These are phyloP conservation scores for Globisporangium cylindrosporum DNA, from an alignment of 352 stramenopile genomes.

Conservation along the genomic window DNA sequence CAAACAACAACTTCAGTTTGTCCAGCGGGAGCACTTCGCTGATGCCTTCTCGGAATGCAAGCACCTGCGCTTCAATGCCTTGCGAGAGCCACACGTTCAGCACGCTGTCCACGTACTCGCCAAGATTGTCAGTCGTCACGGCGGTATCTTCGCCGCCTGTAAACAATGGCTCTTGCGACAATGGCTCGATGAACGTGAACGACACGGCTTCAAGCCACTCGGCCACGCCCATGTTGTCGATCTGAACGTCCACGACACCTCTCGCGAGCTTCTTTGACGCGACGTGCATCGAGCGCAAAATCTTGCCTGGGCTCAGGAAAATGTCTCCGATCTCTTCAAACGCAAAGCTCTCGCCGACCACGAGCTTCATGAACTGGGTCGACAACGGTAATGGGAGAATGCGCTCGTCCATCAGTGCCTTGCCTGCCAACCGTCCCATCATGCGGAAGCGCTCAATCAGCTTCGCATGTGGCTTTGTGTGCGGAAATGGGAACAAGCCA, in stretches of 20 bases:
- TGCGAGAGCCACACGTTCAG: slow-evolving; percentile 59
- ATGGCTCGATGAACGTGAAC: slow-evolving; percentile 76
- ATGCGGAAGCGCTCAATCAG: slow-evolving; percentile 75
- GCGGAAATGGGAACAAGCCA: slow-evolving; percentile 71
- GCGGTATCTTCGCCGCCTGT: slow-evolving; percentile 33
- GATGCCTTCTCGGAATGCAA: slow-evolving; percentile 75
- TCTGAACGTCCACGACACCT: slow-evolving; percentile 35
- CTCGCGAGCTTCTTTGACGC: slow-evolving; percentile 30
- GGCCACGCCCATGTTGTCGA: slow-evolving; percentile 45
- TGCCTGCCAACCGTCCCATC: slow-evolving; percentile 77
- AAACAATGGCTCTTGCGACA: slow-evolving; percentile 66
- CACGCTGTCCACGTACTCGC: slow-evolving; percentile 54
- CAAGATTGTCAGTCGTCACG: slow-evolving; percentile 59
- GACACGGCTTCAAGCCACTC: slow-evolving; percentile 67
- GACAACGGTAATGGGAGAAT: slow-evolving; percentile 74
- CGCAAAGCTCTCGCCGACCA: slow-evolving; percentile 57
- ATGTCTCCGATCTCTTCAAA: slow-evolving; percentile 52
- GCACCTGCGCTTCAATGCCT: slow-evolving; percentile 61
- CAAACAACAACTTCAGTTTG: slow-evolving; percentile 72
- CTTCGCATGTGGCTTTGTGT: slow-evolving; percentile 26
- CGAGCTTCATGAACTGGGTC: slow-evolving; percentile 71
- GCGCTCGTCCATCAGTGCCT: slow-evolving; percentile 80
- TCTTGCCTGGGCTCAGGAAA: slow-evolving; percentile 63
- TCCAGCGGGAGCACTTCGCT: slow-evolving; percentile 65
- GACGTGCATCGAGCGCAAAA: slow-evolving; percentile 55